Base-by-base conservation (phyloP, 2,329 filamentous ascomycete genomes). In the Penicillium polonicum region DNA sequence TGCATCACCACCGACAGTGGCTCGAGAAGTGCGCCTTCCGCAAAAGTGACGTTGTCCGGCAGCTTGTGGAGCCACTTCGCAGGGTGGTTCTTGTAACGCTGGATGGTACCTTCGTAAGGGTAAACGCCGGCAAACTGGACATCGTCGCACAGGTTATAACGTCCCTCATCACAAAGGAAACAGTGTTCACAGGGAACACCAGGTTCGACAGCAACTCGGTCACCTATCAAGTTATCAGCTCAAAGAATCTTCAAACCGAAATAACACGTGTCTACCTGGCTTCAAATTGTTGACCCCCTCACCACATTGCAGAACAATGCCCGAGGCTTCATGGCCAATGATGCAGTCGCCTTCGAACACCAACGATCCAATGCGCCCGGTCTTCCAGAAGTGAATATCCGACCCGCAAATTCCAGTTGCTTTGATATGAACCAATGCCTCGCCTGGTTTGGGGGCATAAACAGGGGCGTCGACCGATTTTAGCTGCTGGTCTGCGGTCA, bases 321-420 rank as follows among this genome's bases (percentile, higher is more conserved):
- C 86, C 10, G 85, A 81, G 4, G 82, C 84, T 71, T 89, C 86
- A 61, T 88, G 86, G 23, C 86, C 85, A 45, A 88, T 79, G 52
- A 88, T 86, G 65, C 84, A 86, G 62, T 88, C 84, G 21, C 82
- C 82, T 57, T 85, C 80, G 13, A 89, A 82, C 2, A 84, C 79
- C 2, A 89, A 77, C 2, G 81, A 79, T 2, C 87, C 87, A 65
- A 89, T 89, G 13, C 80, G 75, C 25, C 87, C 87, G 0, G 79
- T 76, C 65, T 85, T 85, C 86, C 86, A 89, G 64, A 88, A 86
- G 68, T 89, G 86, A 61, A 89, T 82, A 65, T 89, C 86, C 0
- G 85, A 88, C 79, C 86, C 85, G 72, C 86, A 88, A 38, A 88
- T 84, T 43, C 85, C 85, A 3, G 85, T 87, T 1, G 81, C 80